phyloP scores from a whole-genome alignment of 2,329 filamentous ascomycete species.

The Aspergillus uvarum region DNA sequence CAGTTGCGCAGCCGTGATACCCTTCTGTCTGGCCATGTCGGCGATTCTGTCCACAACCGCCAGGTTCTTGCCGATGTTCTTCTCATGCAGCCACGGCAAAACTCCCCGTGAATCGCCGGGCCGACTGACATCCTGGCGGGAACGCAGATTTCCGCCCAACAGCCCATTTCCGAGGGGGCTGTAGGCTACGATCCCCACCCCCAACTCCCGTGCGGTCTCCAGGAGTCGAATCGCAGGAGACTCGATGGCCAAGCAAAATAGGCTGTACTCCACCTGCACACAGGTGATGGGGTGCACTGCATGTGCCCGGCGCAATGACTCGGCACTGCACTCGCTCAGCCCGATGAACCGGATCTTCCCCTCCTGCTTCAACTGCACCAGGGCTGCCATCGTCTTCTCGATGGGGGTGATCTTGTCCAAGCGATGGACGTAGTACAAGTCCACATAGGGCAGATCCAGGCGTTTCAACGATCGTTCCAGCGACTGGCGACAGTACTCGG shows the following conservation, averaged over 20 bases:
- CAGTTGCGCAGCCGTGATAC: conserved; percentile 56
- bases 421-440: conserved; percentile 50
- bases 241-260: conserved; percentile 54
- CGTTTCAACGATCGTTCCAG: conserved; percentile 44
- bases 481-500: conserved; percentile 44
- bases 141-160: conserved; percentile 44
- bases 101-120: conserved; percentile 48
- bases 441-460: conserved; percentile 47
- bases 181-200: conserved; percentile 45
- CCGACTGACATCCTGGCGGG: conserved; percentile 35
- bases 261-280: conserved; percentile 56
- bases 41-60: conserved; percentile 53
- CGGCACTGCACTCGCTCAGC: conserved; percentile 50
- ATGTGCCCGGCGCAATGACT: conserved; percentile 52
- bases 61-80: conserved; percentile 59
- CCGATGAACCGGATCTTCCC: conserved; percentile 58
- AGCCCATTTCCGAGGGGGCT: conserved; percentile 47
- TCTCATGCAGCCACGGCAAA: conserved; percentile 52
- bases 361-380: conserved; percentile 49
- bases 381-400: conserved; percentile 43
- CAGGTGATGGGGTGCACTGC: conserved; percentile 52
- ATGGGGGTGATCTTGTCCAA: conserved; percentile 40
- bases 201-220: conserved; percentile 30
- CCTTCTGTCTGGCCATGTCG: conserved; percentile 54
- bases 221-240: conserved; percentile 25